phyloP scores from a whole-genome alignment of 192 early-diverging fungal genomes.

The Rhizophagus clarus region DNA sequence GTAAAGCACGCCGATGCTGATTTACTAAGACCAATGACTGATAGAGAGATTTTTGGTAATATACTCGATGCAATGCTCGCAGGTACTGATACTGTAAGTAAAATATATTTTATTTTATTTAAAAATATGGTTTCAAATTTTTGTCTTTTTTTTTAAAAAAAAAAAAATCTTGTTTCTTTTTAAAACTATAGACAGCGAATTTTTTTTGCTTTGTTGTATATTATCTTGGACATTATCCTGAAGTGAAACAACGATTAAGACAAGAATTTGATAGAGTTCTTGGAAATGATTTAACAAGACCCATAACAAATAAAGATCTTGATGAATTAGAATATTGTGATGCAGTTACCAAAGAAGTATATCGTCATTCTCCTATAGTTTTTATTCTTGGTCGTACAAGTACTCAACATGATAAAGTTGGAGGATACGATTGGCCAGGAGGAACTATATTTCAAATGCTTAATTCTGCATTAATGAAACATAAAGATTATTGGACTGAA shows the following conservation, averaged over 20 bases:
- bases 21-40: conserved; percentile 5
- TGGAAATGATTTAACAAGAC: not conserved
- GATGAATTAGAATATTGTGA: conserved; percentile 2
- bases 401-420: not conserved
- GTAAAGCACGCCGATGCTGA: too few species aligned
- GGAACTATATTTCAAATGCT: not conserved
- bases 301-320: not conserved
- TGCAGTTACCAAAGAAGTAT: conserved; percentile 11
- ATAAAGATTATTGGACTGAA: not conserved
- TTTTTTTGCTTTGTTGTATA: not conserved
- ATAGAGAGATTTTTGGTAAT: conserved; percentile 5
- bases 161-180: not conserved
- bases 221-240: not conserved
- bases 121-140: not conserved
- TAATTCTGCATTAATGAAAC: not conserved
- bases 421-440: not conserved
- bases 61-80: not conserved
- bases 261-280: not conserved
- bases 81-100: conserved; percentile 11
- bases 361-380: not conserved
- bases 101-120: not conserved
- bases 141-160: not conserved
- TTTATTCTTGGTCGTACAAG: too few species aligned
- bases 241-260: not conserved
- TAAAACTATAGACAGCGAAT: conserved; percentile 1